Evolutionary conservation across 2,329 filamentous ascomycete species (phyloP).

Genomic region (Penicillium expansum): DNA sequence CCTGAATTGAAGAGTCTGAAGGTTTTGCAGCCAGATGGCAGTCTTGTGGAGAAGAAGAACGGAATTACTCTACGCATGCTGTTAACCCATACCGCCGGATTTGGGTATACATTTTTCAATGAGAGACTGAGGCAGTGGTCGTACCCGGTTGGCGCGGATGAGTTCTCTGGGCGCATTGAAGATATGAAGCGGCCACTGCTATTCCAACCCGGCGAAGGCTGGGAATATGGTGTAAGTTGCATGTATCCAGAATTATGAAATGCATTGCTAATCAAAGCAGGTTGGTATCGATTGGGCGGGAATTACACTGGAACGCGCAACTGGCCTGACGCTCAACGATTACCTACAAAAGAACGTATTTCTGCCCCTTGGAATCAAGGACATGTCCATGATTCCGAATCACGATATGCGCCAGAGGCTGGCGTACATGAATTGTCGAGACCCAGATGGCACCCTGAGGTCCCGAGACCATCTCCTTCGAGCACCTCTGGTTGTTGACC

Average conservation of each 20-base stretch:
- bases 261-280: slow-evolving; percentile 31
- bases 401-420: slow-evolving; percentile 54
- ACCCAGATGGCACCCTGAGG: slow-evolving; percentile 43
- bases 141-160: slow-evolving; percentile 54
- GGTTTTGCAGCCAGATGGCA: slow-evolving; percentile 40
- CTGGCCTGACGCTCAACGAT: slow-evolving; percentile 46
- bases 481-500: slow-evolving; percentile 43
- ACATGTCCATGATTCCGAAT: slow-evolving; percentile 58
- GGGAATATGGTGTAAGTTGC: slow-evolving; percentile 57
- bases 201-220: slow-evolving; percentile 62
- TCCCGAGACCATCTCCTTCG: slow-evolving; percentile 53
- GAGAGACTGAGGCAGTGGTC: slow-evolving; percentile 49
- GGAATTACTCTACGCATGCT: slow-evolving; percentile 59
- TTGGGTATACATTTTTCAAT: slow-evolving; percentile 58
- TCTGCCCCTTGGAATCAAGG: slow-evolving; percentile 47
- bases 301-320: slow-evolving; percentile 48
- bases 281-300: slow-evolving; percentile 56
- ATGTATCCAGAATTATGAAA: background rate
- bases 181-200: slow-evolving; percentile 57
- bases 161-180: slow-evolving; percentile 55
- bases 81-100: slow-evolving; percentile 55
- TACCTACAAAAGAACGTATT: slow-evolving; percentile 52
- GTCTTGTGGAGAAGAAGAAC: slow-evolving; percentile 43
- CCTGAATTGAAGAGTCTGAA: slow-evolving; percentile 46
- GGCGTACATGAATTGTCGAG: slow-evolving; percentile 57